These are phyloP conservation scores for Saccharomyces jurei DNA, from an alignment of 805 yeast genomes.

Conservation along the genomic window DNA sequence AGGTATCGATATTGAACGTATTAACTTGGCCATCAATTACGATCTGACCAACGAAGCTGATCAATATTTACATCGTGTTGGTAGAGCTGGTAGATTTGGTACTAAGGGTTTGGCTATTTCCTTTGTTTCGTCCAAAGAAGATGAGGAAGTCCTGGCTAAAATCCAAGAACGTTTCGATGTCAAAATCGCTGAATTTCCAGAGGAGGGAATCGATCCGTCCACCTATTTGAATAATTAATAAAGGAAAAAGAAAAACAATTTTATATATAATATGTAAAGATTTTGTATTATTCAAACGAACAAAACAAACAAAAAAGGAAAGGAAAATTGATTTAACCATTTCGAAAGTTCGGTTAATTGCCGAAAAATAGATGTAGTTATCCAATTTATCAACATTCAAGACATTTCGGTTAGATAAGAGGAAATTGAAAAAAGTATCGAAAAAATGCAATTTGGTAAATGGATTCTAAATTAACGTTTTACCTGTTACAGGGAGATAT, in stretches of 20 bases:
- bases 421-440: too few relatives aligned
- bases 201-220: slow-evolving; percentile 94
- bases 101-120: slow-evolving; percentile 96
- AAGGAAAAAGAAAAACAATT: not conserved
- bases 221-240: slow-evolving; percentile 89
- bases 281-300: not conserved
- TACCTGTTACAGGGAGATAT: slow-evolving; percentile 28
- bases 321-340: not conserved
- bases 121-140: slow-evolving; percentile 77
- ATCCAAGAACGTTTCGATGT: slow-evolving; percentile 98
- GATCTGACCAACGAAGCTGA: slow-evolving; percentile 95
- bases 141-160: slow-evolving; percentile 80
- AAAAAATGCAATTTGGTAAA: not conserved
- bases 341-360: not conserved
- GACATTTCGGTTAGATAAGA: not conserved
- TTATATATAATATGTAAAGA: not conserved
- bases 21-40: slow-evolving; percentile 94
- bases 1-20: slow-evolving; percentile 98
- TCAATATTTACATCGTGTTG: slow-evolving; percentile 97
- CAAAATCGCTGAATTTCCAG: slow-evolving; percentile 90
- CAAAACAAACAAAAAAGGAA: not conserved
- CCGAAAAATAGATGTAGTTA: not conserved
- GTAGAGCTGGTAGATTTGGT: slow-evolving; percentile 99
- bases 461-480: slow-evolving; percentile 14
- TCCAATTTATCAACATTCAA: not conserved